Evolutionary conservation across 352 stramenopile genomes (phyloP).

Genomic region (Phytopythium boreale): DNA sequence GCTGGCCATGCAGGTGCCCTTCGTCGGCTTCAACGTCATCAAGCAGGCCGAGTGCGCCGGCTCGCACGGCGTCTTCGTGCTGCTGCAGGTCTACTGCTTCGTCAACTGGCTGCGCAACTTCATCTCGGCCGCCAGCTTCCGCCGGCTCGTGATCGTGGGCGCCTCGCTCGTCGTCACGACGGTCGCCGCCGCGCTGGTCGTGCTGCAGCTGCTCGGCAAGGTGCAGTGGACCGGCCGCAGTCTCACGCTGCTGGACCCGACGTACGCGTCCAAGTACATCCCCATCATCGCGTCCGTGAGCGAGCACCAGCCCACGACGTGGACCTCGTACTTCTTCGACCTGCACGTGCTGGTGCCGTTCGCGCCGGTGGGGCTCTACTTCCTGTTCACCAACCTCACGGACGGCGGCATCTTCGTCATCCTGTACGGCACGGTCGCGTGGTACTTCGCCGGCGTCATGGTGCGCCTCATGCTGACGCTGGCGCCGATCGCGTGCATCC

Average conservation of each 20-base stretch:
- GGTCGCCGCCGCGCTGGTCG: slow-evolving; percentile 55
- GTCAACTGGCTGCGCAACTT: slow-evolving; percentile 74
- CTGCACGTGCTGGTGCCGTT: slow-evolving; percentile 90
- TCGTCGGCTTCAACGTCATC: slow-evolving; percentile 97
- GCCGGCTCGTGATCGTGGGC: slow-evolving; percentile 63
- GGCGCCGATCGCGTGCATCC: slow-evolving; percentile 90
- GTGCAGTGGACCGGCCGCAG: slow-evolving; percentile 90
- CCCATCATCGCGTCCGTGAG: slow-evolving; percentile 93
- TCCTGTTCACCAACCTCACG: slow-evolving; percentile 87
- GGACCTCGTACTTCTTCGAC: slow-evolving; percentile 94
- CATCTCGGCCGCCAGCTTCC: slow-evolving; percentile 73
- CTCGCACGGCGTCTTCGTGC: slow-evolving; percentile 93
- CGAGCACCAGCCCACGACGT: slow-evolving; percentile 93
- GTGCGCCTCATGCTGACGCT: slow-evolving; percentile 92
- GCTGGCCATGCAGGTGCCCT: slow-evolving; percentile 97
- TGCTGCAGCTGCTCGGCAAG: slow-evolving; percentile 81
- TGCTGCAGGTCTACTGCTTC: slow-evolving; percentile 84
- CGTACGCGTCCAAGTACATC: slow-evolving; percentile 93
- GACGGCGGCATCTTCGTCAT: slow-evolving; percentile 92
- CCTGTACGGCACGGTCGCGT: slow-evolving; percentile 90
- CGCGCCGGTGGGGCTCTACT: slow-evolving; percentile 89
- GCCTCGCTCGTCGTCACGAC: slow-evolving; percentile 51
- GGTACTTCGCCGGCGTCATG: slow-evolving; percentile 93
- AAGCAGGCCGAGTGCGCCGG: slow-evolving; percentile 83
- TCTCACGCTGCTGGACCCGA: slow-evolving; percentile 89